phyloP scores from a whole-genome alignment of 2,329 filamentous ascomycete genomes.

The Aaosphaeria arxii region DNA sequence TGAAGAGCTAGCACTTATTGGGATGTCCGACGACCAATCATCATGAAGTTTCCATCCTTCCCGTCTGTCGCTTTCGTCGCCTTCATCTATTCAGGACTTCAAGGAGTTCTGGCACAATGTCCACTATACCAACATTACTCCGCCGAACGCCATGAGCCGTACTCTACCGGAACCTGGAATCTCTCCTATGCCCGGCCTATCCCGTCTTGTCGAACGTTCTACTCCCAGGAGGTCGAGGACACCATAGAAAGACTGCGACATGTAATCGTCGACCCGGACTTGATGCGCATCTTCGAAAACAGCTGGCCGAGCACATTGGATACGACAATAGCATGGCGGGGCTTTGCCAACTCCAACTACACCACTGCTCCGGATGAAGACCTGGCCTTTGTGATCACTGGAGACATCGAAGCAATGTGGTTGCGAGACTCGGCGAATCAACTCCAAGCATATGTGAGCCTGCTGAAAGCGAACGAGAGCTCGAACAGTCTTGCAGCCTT shows the following conservation, averaged over 20 bases:
- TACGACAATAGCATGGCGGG: constrained; percentile 68
- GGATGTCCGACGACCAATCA: too few relatives aligned
- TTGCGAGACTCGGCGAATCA: constrained; percentile 61
- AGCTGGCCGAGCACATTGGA: constrained; percentile 74
- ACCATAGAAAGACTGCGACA: constrained; percentile 30
- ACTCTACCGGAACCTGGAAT: constrained; percentile 39
- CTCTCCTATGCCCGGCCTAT: constrained; percentile 45
- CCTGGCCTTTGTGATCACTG: constrained; percentile 57
- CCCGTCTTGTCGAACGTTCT: constrained; percentile 45
- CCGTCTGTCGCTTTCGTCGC: too few relatives aligned
- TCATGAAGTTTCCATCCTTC: background rate
- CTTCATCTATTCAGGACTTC: background rate
- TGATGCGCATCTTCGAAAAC: constrained; percentile 69
- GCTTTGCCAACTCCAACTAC: constrained; percentile 38
- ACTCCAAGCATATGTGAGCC: constrained; percentile 63
- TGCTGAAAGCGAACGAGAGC: constrained; percentile 51
- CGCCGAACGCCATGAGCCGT: constrained; percentile 38
- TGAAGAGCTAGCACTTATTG: background rate
- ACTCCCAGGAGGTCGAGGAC: constrained; percentile 40
- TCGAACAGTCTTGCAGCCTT: constrained; percentile 57
- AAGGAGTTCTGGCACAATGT: constrained; percentile 29
- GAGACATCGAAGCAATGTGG: constrained; percentile 58
- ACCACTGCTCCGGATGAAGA: constrained; percentile 42
- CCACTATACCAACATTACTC: constrained; percentile 45
- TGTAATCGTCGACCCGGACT: constrained; percentile 53